Evolutionary conservation across 495 filamentous ascomycete species (phyloP).

Genomic region (Margaritispora aquatica): DNA sequence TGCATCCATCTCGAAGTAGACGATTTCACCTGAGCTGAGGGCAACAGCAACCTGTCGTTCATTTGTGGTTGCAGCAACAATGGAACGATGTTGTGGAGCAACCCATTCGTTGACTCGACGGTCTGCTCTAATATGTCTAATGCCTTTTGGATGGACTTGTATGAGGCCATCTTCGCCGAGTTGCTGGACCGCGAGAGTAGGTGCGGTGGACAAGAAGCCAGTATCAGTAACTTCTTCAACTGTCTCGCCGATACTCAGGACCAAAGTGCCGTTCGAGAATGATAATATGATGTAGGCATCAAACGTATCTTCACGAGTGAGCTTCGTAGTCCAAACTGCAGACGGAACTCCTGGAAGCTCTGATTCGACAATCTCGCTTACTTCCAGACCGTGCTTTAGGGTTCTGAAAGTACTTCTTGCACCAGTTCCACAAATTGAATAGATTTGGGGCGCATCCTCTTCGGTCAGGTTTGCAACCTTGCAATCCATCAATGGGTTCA

Average conservation of each 20-base stretch:
- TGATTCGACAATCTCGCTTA: slow-evolving; percentile 89
- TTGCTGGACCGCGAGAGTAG: slow-evolving; percentile 88
- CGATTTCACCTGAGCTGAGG: slow-evolving; percentile 89
- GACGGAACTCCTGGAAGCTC: slow-evolving; percentile 80
- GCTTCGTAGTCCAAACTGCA: slow-evolving; percentile 92
- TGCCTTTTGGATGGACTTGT: slow-evolving; percentile 92
- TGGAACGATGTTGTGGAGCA: slow-evolving; percentile 84
- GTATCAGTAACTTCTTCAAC: slow-evolving; percentile 93
- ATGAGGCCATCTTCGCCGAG: slow-evolving; percentile 89
- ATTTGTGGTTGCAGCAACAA: slow-evolving; percentile 94
- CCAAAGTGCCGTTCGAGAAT: slow-evolving; percentile 65
- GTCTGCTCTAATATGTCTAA: slow-evolving; percentile 77
- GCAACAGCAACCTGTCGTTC: slow-evolving; percentile 89
- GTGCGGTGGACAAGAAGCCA: slow-evolving; percentile 78
- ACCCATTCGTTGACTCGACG: slow-evolving; percentile 90
- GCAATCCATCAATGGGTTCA: slow-evolving; percentile 88
- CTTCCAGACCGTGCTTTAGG: slow-evolving; percentile 86
- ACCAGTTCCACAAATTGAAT: slow-evolving; percentile 81
- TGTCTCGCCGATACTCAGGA: slow-evolving; percentile 90
- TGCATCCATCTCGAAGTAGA: slow-evolving; percentile 94
- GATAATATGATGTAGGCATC: slow-evolving; percentile 73
- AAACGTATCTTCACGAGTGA: slow-evolving; percentile 73
- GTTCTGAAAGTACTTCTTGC: slow-evolving; percentile 85
- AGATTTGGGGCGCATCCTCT: slow-evolving; percentile 95
- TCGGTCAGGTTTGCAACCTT: slow-evolving; percentile 82